A percentile compares a stretch with the other conserved stretches of the same genome.
Evolutionary conservation across 805 yeast species (phyloP).

Genomic region (Saturnispora sekii): DNA sequence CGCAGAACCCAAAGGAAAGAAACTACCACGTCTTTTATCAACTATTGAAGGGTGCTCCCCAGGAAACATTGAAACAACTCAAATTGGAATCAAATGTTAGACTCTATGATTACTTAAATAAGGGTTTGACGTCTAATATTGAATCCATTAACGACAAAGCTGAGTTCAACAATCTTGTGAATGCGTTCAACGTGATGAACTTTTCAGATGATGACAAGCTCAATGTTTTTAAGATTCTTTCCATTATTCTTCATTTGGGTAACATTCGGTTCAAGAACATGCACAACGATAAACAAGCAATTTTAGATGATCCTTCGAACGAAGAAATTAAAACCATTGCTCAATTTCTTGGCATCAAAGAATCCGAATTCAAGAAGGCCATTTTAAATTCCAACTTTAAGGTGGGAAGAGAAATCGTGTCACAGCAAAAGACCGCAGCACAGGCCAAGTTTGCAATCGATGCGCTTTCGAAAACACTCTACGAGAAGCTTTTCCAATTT

Average conservation of each 20-base stretch:
- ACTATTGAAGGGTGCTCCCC: constrained; percentile 56
- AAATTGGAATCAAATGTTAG: constrained; percentile 31
- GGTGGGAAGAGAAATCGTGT: constrained; percentile 83
- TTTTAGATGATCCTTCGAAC: constrained; percentile 37
- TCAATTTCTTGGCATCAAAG: constrained; percentile 52
- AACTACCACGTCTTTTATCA: constrained; percentile 94
- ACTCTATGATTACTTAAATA: constrained; percentile 50
- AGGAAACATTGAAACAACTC: constrained; percentile 36
- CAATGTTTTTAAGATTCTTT: constrained; percentile 54
- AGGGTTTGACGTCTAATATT: constrained; percentile 43
- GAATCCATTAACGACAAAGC: constrained; percentile 66
- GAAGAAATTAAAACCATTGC: constrained; percentile 45
- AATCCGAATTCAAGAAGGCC: constrained; percentile 41
- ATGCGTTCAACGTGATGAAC: constrained; percentile 69
- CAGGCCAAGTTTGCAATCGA: constrained; percentile 79
- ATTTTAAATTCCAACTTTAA: constrained; percentile 74
- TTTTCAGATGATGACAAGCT: constrained; percentile 45
- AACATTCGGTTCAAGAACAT: constrained; percentile 62
- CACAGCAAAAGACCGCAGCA: constrained; percentile 64
- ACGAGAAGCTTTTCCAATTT: constrained; percentile 73
- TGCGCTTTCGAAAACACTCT: constrained; percentile 78
- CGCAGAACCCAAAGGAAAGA: constrained; percentile 68
- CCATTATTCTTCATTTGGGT: constrained; percentile 78
- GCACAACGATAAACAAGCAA: constrained; percentile 61
- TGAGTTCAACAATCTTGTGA: constrained; percentile 53